phyloP scores from a whole-genome alignment of 306 rosid species.

The Acacia melanoxylon region DNA sequence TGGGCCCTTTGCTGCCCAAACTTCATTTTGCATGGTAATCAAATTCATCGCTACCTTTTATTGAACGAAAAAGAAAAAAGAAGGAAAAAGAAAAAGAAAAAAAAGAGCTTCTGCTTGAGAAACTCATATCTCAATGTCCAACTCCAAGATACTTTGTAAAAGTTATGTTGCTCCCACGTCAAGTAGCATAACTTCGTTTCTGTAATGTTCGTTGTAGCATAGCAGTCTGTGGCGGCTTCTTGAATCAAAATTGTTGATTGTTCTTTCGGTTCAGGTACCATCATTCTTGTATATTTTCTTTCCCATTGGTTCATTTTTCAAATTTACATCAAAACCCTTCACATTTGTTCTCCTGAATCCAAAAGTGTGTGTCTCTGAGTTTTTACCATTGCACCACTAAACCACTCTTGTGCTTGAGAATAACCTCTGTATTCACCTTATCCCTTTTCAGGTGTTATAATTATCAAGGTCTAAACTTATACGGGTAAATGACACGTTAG shows the following conservation, averaged over 20 bases:
- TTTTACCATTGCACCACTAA: slow-evolving; percentile 21
- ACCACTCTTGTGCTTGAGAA: slow-evolving; percentile 19
- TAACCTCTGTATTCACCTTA: slow-evolving; percentile 22
- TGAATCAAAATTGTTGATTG: slow-evolving; percentile 40
- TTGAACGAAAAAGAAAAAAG: background rate
- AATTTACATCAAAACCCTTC: background rate
- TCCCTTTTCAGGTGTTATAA: slow-evolving; percentile 28
- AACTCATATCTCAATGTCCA: background rate
- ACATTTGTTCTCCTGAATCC: slow-evolving; percentile 21
- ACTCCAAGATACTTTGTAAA: background rate
- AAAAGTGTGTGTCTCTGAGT: slow-evolving; percentile 25
- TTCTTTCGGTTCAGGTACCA: slow-evolving; percentile 47
- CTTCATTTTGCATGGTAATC: slow-evolving; percentile 42
- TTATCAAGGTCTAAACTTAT: background rate
- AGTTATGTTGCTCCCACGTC: background rate
- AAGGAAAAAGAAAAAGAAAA: too few relatives aligned
- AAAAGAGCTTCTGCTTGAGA: background rate
- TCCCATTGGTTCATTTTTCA: slow-evolving; percentile 20
- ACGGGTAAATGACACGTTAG: slow-evolving; percentile 25
- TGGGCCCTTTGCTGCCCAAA: slow-evolving; percentile 46
- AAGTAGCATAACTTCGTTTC: slow-evolving; percentile 5
- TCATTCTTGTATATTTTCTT: slow-evolving; percentile 21
- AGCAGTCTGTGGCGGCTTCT: slow-evolving; percentile 39
- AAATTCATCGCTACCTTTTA: slow-evolving; percentile 24
- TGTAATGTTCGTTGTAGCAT: slow-evolving; percentile 38